Conservation (phyloP, 2,329 filamentous ascomycete species). For the Ophiosphaerella herpotricha region DNA sequence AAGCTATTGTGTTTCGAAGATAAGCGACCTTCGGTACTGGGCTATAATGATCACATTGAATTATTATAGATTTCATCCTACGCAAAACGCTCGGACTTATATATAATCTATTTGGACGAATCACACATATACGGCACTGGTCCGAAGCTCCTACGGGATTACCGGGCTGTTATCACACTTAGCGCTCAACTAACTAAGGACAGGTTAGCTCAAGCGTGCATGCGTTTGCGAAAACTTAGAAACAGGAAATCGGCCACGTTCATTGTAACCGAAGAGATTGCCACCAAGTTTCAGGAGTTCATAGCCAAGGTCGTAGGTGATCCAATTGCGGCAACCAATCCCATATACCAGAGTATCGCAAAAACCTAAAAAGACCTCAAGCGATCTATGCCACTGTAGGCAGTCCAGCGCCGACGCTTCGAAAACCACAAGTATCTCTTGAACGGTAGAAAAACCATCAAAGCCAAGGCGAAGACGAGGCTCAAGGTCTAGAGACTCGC, state of each 20-base stretch:
- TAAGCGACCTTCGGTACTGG: too few relatives aligned
- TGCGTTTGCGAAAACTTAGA: slow-evolving; percentile 59
- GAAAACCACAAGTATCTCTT: slow-evolving; percentile 49
- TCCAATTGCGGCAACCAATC: slow-evolving; percentile 56
- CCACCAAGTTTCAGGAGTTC: slow-evolving; percentile 53
- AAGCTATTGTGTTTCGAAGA: too few relatives aligned
- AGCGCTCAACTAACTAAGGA: slow-evolving; percentile 64
- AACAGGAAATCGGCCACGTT: slow-evolving; percentile 68
- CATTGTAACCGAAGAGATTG: slow-evolving; percentile 62
- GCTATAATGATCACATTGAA: too few relatives aligned
- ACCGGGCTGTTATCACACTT: slow-evolving; percentile 67
- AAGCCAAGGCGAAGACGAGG: slow-evolving; percentile 53
- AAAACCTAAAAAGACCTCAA: slow-evolving; percentile 59
- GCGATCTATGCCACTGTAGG: slow-evolving; percentile 63
- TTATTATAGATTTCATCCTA: too few relatives aligned
- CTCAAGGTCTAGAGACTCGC: slow-evolving; percentile 55
- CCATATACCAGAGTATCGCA: slow-evolving; percentile 63
- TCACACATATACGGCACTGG: too few relatives aligned
- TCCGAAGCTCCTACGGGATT: too few relatives aligned
- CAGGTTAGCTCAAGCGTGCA: slow-evolving; percentile 55
- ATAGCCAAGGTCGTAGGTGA: neutral
- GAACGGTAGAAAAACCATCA: slow-evolving; percentile 22
- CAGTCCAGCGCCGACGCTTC: slow-evolving; percentile 61
- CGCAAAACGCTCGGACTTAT: too few relatives aligned
- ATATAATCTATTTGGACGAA: too few relatives aligned